Evolutionary conservation across 2,329 filamentous ascomycete species (phyloP), one percentile per base, ranked within the genome.

Genomic region (Aspergillus cejpii): DNA sequence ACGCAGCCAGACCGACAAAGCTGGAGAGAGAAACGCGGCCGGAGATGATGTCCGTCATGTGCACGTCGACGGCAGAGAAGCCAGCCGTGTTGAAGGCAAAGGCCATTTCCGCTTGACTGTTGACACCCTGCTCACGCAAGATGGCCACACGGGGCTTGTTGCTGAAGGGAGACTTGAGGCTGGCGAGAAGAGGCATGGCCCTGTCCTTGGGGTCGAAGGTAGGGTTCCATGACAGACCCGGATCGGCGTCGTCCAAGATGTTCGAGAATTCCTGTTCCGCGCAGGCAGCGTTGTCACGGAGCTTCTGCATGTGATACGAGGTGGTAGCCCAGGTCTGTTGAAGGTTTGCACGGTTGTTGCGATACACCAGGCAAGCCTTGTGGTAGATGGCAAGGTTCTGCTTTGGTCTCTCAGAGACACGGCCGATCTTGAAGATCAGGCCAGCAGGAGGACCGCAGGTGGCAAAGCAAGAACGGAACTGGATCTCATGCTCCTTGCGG

Each of bases 71-170:
- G 11, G 90, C 81, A 39, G 89, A 84, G 71, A 97, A 97, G 28
- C 91, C 91, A 34, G 92, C 91, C 27, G 83, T 82, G 53, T 85
- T 83, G 76, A 97, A 97, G 39, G 90, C 89, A 61, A 94, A 97
- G 1, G 92, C 92, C 87, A 98, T 94, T 67, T 98, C 92, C n/a
- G 88, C 83, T 59, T 96, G 81, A 33, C 90, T 87, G 70, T 98
- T 97, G 55, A 95, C 87, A 64, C 92, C 92, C 66, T 96, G 89
- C 67, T 97, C 92, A 61, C 92, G 80, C 17, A 98, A 80, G 56
- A 98, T 94, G 34, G 92, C 92, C 19, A 98, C 90, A 24, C 83
- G 81, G 1, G 86, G 85, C 59, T 79, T 81, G 33, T 67, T 77
- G 50, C 74, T 75, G 62, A 88, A 79, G 41, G 71, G 62, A 67